Evolutionary conservation across 2,329 filamentous ascomycete genomes (phyloP).

Genomic region (Fusarium sp.): DNA sequence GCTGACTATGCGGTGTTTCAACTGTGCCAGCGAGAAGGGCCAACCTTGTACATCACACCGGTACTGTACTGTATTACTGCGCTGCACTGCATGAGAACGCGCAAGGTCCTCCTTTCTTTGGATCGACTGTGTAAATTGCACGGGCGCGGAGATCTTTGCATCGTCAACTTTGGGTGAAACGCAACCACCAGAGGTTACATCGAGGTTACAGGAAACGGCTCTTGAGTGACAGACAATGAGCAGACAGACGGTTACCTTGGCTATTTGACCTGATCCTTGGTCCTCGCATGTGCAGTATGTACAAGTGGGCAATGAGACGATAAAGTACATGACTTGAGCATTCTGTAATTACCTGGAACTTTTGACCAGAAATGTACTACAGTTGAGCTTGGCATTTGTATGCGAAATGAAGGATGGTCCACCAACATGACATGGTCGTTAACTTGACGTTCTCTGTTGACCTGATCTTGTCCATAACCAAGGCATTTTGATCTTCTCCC

Average conservation of each 20-base stretch:
- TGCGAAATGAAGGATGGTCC: slow-evolving; percentile 14
- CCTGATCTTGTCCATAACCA: neutral
- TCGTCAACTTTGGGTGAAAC: slow-evolving; percentile 21
- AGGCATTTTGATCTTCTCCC: neutral
- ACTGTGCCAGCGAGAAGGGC: slow-evolving; percentile 18
- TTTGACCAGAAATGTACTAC: slow-evolving; percentile 3
- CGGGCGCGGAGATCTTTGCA: slow-evolving; percentile 11
- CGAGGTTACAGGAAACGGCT: slow-evolving; percentile 39
- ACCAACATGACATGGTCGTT: neutral
- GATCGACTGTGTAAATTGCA: slow-evolving; percentile 1
- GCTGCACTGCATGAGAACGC: neutral
- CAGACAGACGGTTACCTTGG: neutral
- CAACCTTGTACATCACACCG: slow-evolving; percentile 9
- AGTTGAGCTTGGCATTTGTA: slow-evolving; percentile 21
- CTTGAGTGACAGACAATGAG: slow-evolving; percentile 25
- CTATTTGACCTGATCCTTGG: neutral
- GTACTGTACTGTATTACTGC: neutral
- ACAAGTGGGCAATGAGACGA: slow-evolving; percentile 17
- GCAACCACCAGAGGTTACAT: slow-evolving; percentile 30
- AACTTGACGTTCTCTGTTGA: slow-evolving; percentile 13
- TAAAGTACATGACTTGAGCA: slow-evolving; percentile 19
- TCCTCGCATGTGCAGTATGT: neutral
- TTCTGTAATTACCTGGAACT: slow-evolving; percentile 4
- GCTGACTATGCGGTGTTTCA: slow-evolving; percentile 39
- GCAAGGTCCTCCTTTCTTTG: slow-evolving; percentile 9